phyloP scores from a whole-genome alignment of 2,329 filamentous ascomycete genomes.

The Colletotrichum echinochloae region DNA sequence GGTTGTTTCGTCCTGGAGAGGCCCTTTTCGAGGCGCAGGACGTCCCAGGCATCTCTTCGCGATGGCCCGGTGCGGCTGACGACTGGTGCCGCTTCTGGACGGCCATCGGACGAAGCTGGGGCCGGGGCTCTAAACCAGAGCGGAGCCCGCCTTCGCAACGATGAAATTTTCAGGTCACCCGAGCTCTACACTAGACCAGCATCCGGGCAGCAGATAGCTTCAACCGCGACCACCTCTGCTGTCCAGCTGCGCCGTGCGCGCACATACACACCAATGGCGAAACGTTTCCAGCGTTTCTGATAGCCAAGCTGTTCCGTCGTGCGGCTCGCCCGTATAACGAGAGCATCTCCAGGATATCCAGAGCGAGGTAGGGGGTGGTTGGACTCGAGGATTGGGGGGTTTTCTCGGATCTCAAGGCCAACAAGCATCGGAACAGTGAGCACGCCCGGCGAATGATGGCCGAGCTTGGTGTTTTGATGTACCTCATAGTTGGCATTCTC shows the following conservation, averaged over 20 bases:
- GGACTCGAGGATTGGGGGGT: not conserved
- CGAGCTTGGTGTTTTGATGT: slow-evolving; percentile 1
- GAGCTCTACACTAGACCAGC: slow-evolving; percentile 36
- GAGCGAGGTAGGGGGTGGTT: not conserved
- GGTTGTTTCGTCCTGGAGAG: slow-evolving; percentile 19
- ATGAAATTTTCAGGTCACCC: slow-evolving; percentile 40
- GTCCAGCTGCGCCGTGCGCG: slow-evolving; percentile 31
- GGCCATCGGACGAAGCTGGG: slow-evolving; percentile 38
- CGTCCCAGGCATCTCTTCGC: slow-evolving; percentile 31
- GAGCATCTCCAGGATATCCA: not conserved
- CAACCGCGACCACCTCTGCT: slow-evolving; percentile 16
- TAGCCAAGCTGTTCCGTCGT: not conserved
- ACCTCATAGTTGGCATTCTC: not conserved
- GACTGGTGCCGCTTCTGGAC: slow-evolving; percentile 32
- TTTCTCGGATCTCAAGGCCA: not conserved
- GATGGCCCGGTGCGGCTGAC: slow-evolving; percentile 26
- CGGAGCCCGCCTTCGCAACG: slow-evolving; percentile 37
- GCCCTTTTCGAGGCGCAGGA: slow-evolving; percentile 26
- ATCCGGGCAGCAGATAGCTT: slow-evolving; percentile 34
- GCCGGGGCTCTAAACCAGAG: slow-evolving; percentile 33
- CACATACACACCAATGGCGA: slow-evolving; percentile 13
- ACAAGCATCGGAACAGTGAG: slow-evolving; percentile 1
- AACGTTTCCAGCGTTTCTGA: slow-evolving; percentile 20
- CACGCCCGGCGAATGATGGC: slow-evolving; percentile 16
- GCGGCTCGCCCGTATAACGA: not conserved